Evolutionary conservation across 2,329 filamentous ascomycete species (phyloP).

Genomic region (Huntiella decipiens): DNA sequence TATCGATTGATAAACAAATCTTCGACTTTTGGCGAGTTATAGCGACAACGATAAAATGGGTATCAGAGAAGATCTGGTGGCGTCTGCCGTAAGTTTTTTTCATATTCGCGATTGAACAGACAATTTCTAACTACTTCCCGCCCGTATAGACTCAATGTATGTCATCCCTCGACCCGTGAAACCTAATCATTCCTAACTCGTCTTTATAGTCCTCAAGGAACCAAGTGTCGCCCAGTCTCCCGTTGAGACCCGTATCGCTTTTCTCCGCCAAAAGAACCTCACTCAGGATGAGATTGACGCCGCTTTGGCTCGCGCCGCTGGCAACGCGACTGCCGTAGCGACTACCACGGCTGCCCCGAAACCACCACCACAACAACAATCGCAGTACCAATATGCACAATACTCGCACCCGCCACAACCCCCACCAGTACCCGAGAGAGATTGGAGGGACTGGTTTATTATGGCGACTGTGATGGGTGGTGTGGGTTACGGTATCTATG

Average conservation of each 20-base stretch:
- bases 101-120: not conserved
- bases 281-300: conserved; percentile 87
- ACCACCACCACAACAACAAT: conserved; percentile 23
- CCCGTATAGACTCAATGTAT: conserved; percentile 24
- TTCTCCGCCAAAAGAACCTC: conserved; percentile 89
- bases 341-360: conserved; percentile 27
- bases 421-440: conserved; percentile 50
- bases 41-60: conserved; percentile 33
- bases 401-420: conserved; percentile 25
- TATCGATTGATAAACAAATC: not conserved
- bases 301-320: conserved; percentile 55
- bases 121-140: not conserved
- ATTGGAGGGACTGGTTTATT: conserved; percentile 99
- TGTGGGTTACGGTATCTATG: conserved; percentile 74
- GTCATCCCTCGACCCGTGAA: conserved; percentile 13
- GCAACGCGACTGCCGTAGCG: conserved; percentile 57
- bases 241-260: conserved; percentile 82
- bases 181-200: conserved; percentile 13
- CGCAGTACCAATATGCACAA: conserved; percentile 28
- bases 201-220: conserved; percentile 62
- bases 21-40: not conserved
- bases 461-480: conserved; percentile 92
- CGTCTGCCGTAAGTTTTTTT: conserved; percentile 46
- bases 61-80: conserved; percentile 84
- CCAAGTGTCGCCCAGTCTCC: conserved; percentile 76